Conservation (phyloP, 331 rosid genomes). For the Malus hybrid region DNA sequence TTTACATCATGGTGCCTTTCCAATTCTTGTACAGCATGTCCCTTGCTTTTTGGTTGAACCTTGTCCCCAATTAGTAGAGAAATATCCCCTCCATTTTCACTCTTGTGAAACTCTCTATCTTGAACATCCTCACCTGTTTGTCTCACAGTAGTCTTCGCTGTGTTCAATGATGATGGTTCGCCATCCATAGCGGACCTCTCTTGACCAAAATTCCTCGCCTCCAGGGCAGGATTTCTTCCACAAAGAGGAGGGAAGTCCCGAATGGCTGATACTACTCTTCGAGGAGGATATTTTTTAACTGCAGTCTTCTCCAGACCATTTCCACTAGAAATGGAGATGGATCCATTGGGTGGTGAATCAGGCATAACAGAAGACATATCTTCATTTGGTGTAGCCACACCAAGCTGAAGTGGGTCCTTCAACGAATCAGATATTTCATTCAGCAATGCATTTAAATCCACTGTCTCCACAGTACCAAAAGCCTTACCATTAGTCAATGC, state of each 20-base stretch:
- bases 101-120: slow-evolving; percentile 21
- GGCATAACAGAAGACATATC: slow-evolving; percentile 17
- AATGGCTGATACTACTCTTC: slow-evolving; percentile 56
- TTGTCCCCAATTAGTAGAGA: slow-evolving; percentile 12
- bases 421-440: slow-evolving; percentile 21
- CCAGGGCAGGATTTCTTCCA: slow-evolving; percentile 41
- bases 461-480: background rate
- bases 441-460: background rate
- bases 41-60: slow-evolving; percentile 17
- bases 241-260: slow-evolving; percentile 70
- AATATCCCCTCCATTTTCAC: slow-evolving; percentile 8
- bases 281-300: slow-evolving; percentile 49
- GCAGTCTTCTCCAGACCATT: slow-evolving; percentile 24
- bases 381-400: slow-evolving; percentile 19
- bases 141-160: slow-evolving; percentile 2
- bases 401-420: slow-evolving; percentile 19
- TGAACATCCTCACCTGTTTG: slow-evolving; percentile 25
- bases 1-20: slow-evolving; percentile 12
- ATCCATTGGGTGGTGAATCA: slow-evolving; percentile 8
- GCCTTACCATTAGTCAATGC: background rate
- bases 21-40: slow-evolving; percentile 17
- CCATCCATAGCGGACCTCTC: slow-evolving; percentile 21
- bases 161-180: background rate
- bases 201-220: slow-evolving; percentile 6
- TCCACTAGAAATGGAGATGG: slow-evolving; percentile 11